Percentiles rank a stretch among this genome's conserved stretches.
These are phyloP conservation scores for Eutrema yunnanense DNA, from an alignment of 345 rosid species.

Conservation along the genomic window DNA sequence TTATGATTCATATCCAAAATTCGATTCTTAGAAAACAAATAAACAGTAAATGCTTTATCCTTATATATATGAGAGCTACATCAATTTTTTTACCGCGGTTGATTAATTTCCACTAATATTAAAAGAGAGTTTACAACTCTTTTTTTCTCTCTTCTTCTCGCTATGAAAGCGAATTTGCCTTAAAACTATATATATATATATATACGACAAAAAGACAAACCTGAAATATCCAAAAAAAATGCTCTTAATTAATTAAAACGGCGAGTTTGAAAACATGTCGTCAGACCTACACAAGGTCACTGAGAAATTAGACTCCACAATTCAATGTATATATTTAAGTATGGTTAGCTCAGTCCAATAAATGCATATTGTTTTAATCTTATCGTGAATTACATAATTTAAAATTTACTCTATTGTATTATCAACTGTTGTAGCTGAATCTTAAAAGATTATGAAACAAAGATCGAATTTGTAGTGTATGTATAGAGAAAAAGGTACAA, in stretches of 20 bases:
- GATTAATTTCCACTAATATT: neutral
- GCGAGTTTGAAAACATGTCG: neutral
- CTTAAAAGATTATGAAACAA: constrained; percentile 8
- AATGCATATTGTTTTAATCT: neutral
- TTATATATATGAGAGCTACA: neutral
- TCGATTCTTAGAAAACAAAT: neutral
- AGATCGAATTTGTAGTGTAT: constrained; percentile 8
- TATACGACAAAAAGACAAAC: neutral
- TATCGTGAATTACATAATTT: neutral
- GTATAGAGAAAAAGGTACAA: constrained; percentile 18
- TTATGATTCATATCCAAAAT: neutral
- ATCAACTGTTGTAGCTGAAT: constrained; percentile 7
- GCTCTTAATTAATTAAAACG: neutral
- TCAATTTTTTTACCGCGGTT: neutral
- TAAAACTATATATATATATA: neutral
- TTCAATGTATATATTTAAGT: neutral
- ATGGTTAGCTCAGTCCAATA: neutral
- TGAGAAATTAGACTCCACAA: neutral
- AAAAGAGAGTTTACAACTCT: neutral
- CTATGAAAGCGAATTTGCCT: neutral
- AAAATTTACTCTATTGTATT: neutral
- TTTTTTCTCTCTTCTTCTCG: neutral
- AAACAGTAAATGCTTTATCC: neutral
- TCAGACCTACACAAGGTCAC: neutral
- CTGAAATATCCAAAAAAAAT: neutral